A percentile compares a stretch with the other conserved stretches of the same genome.
phyloP scores from a whole-genome alignment of 352 stramenopile species.

The Aphanomyces cochlioides region DNA sequence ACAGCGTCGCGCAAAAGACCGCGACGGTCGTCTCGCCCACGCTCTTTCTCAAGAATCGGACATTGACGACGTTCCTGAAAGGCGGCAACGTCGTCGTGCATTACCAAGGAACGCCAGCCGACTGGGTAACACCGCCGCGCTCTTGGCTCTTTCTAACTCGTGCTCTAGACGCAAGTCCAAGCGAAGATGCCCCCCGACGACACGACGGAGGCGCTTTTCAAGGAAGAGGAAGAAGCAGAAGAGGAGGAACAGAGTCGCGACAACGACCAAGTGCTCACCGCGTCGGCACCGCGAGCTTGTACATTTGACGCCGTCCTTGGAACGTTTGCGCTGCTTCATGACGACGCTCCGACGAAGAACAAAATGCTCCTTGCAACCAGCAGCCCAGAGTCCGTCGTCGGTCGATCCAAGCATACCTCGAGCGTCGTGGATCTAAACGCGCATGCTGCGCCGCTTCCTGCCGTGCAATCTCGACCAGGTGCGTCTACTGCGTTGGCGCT shows the following conservation, averaged over 20 bases:
- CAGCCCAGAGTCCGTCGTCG: conserved; percentile 5
- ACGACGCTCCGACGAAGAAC: conserved; percentile 20
- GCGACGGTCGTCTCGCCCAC: background rate
- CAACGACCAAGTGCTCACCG: conserved; percentile 24
- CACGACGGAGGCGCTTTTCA: conserved; percentile 12
- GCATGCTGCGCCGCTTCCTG: background rate
- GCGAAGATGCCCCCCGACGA: conserved; percentile 2
- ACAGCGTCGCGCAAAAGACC: conserved; percentile 7
- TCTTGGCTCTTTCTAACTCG: background rate
- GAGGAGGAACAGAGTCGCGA: conserved; percentile 9
- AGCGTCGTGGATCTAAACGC: background rate
- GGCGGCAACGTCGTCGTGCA: conserved; percentile 2
- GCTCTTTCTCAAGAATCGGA: conserved; percentile 17
- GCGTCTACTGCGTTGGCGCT: background rate
- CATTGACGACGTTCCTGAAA: background rate
- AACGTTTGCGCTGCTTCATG: conserved; percentile 18
- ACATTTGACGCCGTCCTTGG: conserved; percentile 11
- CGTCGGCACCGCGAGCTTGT: conserved; percentile 22
- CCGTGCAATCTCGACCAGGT: background rate
- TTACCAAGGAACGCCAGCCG: conserved; percentile 22
- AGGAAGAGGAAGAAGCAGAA: conserved; percentile 13
- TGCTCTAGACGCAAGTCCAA: conserved; percentile 23
- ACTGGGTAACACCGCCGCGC: conserved; percentile 18
- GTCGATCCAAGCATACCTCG: background rate
- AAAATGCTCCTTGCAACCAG: conserved; percentile 18